Evolutionary conservation across 2,329 filamentous ascomycete genomes (phyloP), one percentile per base, ranked within the genome.

Genomic region (Erysiphe pisi): DNA sequence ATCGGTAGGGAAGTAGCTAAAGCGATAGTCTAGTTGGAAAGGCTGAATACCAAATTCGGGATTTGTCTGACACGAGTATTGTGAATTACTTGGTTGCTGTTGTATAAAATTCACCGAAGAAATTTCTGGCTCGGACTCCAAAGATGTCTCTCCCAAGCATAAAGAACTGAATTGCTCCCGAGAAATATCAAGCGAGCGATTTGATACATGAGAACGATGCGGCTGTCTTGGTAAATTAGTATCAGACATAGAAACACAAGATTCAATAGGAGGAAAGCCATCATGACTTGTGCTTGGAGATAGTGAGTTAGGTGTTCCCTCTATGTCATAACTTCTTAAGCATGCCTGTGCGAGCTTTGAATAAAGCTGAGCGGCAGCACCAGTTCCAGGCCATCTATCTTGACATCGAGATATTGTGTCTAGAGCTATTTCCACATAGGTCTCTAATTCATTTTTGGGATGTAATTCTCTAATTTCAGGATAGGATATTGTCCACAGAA

Each of bases 401-500:
- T 92, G 91, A 77, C 93, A 94, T 77, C 91, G 88, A 77, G 90
- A 87, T 78, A 98, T 90, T 6, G 92, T 91, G 76, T 94, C 90
- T 77, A 97, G 85, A 0, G 92, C 92, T 28, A 89, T 87, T 73
- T 90, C 86, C 65, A 97, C 86, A 79, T 95, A 87, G 40, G 88
- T 85, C 80, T 94, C 89, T 0, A 97, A 90, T 79, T 95, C 90
- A 68, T 93, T 89, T 28, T 90, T 88, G 4, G 87, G 82, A 81
- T 97, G 91, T 25, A 88, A 85, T 76, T 88, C 87, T 70, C 95
- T 90, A 36, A 98, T 90, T 79, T 94, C 91, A 4, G 90, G 87
- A 81, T 97, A 97, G 0, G 94, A 97, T 11, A 97, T 87, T 1
- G 92, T 89, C 95, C 95, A 99, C 0, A 99, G 86, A 75, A 97